These are phyloP conservation scores for Geosmithia putterillii DNA, from an alignment of 2,329 filamentous ascomycete genomes.

Conservation along the genomic window DNA sequence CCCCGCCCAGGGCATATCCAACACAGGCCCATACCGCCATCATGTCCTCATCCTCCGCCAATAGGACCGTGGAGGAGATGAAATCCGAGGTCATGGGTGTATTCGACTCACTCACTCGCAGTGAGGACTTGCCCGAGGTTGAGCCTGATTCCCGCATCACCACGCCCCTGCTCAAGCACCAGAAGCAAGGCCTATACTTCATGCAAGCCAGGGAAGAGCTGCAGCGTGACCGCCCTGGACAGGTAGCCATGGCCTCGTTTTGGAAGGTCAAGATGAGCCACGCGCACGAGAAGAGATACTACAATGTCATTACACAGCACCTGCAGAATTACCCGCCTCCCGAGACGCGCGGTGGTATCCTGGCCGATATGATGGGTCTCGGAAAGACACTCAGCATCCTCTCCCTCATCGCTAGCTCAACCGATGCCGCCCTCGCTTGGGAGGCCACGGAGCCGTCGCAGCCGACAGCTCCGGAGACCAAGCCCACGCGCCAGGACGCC, in stretches of 20 bases:
- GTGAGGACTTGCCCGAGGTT: constrained; percentile 63
- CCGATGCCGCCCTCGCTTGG: constrained; percentile 52
- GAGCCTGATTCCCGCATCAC: constrained; percentile 50
- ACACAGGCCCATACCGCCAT: constrained; percentile 14
- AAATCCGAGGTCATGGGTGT: constrained; percentile 73
- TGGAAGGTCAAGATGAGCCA: constrained; percentile 53
- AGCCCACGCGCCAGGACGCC: constrained; percentile 16
- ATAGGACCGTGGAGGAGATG: constrained; percentile 72
- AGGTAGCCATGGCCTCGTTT: constrained; percentile 56
- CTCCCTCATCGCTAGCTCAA: constrained; percentile 58
- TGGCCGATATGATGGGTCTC: constrained; percentile 84
- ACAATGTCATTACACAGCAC: constrained; percentile 76
- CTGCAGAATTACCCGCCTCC: constrained; percentile 46
- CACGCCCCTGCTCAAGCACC: constrained; percentile 66
- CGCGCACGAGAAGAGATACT: constrained; percentile 48
- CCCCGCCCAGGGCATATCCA: constrained; percentile 19
- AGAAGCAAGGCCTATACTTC: constrained; percentile 82
- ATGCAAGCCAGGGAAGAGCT: constrained; percentile 69
- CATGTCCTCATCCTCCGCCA: constrained; percentile 16
- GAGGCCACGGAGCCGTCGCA: constrained; percentile 38
- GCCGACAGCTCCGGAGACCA: constrained; percentile 27
- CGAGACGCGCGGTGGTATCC: constrained; percentile 59
- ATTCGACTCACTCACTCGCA: constrained; percentile 72
- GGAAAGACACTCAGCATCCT: constrained; percentile 80
- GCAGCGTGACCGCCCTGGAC: constrained; percentile 41